phyloP scores from a whole-genome alignment of 176 grass and related monocot genomes.

The Zea luxurians region DNA sequence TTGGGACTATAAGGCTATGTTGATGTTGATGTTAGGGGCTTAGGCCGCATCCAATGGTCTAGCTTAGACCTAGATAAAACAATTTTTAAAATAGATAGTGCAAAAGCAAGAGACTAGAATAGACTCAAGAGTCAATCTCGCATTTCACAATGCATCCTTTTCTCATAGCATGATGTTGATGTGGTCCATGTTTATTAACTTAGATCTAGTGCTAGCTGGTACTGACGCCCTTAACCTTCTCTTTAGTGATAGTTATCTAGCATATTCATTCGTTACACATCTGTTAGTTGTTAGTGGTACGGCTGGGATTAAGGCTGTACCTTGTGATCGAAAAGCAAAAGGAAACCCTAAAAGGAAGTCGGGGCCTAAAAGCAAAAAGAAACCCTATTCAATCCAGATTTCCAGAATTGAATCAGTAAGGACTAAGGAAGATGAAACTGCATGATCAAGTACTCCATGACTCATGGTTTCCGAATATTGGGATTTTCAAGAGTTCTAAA shows the following conservation, averaged over 20 bases:
- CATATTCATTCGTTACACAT: background rate
- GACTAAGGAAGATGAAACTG: background rate
- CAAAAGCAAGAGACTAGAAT: too few relatives aligned
- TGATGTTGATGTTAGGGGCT: too few relatives aligned
- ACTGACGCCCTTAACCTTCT: background rate
- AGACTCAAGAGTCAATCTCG: too few relatives aligned
- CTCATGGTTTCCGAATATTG: background rate
- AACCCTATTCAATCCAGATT: background rate
- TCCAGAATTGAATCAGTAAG: background rate
- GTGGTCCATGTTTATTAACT: too few relatives aligned
- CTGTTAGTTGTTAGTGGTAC: background rate
- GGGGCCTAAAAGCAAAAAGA: background rate
- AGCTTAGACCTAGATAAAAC: too few relatives aligned
- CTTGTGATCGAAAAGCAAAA: background rate
- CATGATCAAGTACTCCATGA: background rate
- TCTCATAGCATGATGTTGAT: too few relatives aligned
- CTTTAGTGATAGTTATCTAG: background rate
- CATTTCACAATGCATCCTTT: too few relatives aligned
- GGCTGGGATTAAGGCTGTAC: background rate
- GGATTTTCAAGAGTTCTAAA: background rate
- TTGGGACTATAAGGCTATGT: too few relatives aligned
- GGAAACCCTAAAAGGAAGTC: background rate
- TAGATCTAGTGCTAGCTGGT: too few relatives aligned
- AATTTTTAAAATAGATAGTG: too few relatives aligned
- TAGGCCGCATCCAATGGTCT: too few relatives aligned